These are phyloP conservation scores for Leccinum sublutescens DNA, from an alignment of 768 basidiomycete genomes.

Conservation along the genomic window DNA sequence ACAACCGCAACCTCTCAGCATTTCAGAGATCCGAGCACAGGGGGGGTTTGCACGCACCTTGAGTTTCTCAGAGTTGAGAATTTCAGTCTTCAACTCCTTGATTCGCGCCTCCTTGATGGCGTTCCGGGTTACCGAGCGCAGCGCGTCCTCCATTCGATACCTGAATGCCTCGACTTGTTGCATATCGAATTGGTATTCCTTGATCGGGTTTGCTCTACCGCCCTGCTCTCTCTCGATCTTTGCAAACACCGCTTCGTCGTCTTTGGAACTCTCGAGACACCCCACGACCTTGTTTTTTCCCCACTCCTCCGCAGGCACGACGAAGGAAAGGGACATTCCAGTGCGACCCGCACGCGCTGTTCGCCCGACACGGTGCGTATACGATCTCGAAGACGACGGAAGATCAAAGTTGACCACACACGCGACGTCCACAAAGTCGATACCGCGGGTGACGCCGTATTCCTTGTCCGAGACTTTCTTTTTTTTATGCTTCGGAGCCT, in stretches of 20 bases:
- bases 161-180: conserved; percentile 96
- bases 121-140: conserved; percentile 83
- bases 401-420: conserved; percentile 99
- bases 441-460: conserved; percentile 92
- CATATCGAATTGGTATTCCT: conserved; percentile 94
- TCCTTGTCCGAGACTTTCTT: conserved; percentile 60
- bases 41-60: conserved; percentile 56
- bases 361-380: conserved; percentile 94
- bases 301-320: conserved; percentile 68
- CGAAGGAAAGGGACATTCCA: conserved; percentile 88
- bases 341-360: conserved; percentile 95
- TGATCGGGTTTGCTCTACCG: conserved; percentile 52
- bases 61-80: conserved; percentile 93
- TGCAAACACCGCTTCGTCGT: conserved; percentile 64
- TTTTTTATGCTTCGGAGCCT: conserved; percentile 53
- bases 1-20: conserved; percentile 6
- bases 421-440: conserved; percentile 95
- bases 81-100: conserved; percentile 91
- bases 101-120: conserved; percentile 88
- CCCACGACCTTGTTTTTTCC: conserved; percentile 76
- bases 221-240: conserved; percentile 77
- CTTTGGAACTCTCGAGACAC: conserved; percentile 61
- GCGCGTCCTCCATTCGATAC: conserved; percentile 96
- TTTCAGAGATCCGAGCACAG: neutral
- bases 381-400: conserved; percentile 82